A percentile compares a stretch with the other conserved stretches of the same genome.
Evolutionary conservation across 768 basidiomycete species (phyloP).

Genomic region (Clavulina sp.): DNA sequence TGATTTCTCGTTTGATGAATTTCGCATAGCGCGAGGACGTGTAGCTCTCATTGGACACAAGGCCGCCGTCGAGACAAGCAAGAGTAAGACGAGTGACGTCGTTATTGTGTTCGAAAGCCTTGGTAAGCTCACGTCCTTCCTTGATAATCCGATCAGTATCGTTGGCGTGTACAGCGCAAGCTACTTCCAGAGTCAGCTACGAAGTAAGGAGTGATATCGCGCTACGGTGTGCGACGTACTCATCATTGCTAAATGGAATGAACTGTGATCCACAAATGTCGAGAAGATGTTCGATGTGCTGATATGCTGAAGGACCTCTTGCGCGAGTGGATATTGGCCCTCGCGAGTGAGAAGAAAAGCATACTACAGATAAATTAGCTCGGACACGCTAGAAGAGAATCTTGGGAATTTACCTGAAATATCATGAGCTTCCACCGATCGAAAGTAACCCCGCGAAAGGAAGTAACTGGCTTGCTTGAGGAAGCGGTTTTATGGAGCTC

Average conservation of each 20-base stretch:
- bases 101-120: constrained; percentile 66
- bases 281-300: constrained; percentile 51
- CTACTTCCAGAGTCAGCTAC: constrained; percentile 23
- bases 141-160: constrained; percentile 46
- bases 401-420: constrained; percentile 45
- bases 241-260: constrained; percentile 58
- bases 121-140: constrained; percentile 59
- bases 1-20: constrained; percentile 65
- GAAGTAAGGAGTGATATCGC: constrained; percentile 2
- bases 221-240: constrained; percentile 29
- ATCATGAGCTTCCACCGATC: constrained; percentile 74
- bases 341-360: constrained; percentile 48
- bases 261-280: constrained; percentile 35
- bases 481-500: not conserved
- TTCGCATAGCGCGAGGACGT: constrained; percentile 68
- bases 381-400: constrained; percentile 16
- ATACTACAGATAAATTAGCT: constrained; percentile 32
- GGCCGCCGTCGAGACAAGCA: constrained; percentile 53
- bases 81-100: constrained; percentile 66
- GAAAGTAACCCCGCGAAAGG: constrained; percentile 64
- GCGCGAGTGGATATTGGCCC: constrained; percentile 45
- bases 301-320: constrained; percentile 63
- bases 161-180: constrained; percentile 47
- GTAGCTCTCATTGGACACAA: constrained; percentile 55
- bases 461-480: not conserved